Evolutionary conservation across 1,284 basidiomycete genomes (phyloP), one percentile per base, ranked within the genome.

Genomic region (Sanghuangporus weigelae): DNA sequence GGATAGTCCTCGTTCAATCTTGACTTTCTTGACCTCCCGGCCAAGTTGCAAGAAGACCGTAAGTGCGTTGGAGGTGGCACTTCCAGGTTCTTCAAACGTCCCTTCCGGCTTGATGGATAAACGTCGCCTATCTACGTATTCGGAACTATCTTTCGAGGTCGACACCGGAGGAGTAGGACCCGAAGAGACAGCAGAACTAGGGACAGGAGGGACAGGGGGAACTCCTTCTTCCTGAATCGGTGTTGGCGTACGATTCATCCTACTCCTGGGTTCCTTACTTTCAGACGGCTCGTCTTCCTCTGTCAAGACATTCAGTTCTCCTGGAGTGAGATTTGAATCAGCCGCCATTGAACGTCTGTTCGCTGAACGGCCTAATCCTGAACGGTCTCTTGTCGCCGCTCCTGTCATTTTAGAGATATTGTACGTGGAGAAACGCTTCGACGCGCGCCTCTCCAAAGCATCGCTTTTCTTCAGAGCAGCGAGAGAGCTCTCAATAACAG

Each of bases 391-490:
- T 73, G 78, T 65, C 71, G 72, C 74, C 19, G 73, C 78, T 16
- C 87, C 85, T 0, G 93, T 90, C 87, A 99, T 96, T 77, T 96
- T 97, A 68, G 92, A 90, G 71, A 98, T 93, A 59, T 95, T 94
- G 73, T 97, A 99, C 0, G 92, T 92, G 61, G 95, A 98, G 78
- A 96, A 99, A 0, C 96, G 90, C 73, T 98, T 98, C 31, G 93
- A 96, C 3, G 96, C 96, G 48, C 96, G 83, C 10, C 96, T 86
- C 71, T 96, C 94, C 19, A 98, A 82, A 0, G 89, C 85, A 68
- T 97, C 95, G 50, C 86, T 87, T 67, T 89, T 87, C 74, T 96
- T 92, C 49, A 99, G 81, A 0, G 94, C 94, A 10, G 93, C 93
- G 14, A 98, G 81, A 7, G 94, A 95, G 61, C 85, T 89, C 49